These are phyloP conservation scores for Rhizopogon rudus DNA, from an alignment of 768 basidiomycete genomes.

Conservation along the genomic window DNA sequence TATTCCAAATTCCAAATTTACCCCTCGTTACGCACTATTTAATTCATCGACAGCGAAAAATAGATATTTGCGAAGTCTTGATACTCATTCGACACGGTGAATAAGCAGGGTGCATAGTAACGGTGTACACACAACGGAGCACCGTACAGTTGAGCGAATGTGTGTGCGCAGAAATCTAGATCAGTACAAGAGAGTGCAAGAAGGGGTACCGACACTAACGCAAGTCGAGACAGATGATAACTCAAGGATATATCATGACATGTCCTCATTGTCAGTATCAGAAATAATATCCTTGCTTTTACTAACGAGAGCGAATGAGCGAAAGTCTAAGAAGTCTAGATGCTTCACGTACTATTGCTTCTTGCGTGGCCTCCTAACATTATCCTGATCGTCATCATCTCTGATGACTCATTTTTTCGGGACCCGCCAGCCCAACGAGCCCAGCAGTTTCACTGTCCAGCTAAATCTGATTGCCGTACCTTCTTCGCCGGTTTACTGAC, in stretches of 20 bases:
- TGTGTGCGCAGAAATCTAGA: too few species aligned
- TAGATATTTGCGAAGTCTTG: too few species aligned
- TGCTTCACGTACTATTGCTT: slow-evolving; percentile 63
- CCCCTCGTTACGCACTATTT: too few species aligned
- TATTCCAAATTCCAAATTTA: too few species aligned
- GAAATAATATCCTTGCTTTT: slow-evolving; percentile 87
- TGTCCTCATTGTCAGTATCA: slow-evolving; percentile 79
- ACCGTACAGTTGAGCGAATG: too few species aligned
- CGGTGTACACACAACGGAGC: too few species aligned
- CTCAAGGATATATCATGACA: too few species aligned
- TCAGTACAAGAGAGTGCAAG: too few species aligned
- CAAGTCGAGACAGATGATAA: neutral
- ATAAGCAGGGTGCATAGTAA: too few species aligned
- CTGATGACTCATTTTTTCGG: slow-evolving; percentile 72
- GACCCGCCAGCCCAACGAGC: slow-evolving; percentile 26
- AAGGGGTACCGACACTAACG: too few species aligned
- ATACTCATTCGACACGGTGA: too few species aligned
- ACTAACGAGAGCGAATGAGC: slow-evolving; percentile 32
- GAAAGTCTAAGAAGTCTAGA: neutral
- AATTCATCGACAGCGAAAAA: too few species aligned
- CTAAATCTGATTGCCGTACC: slow-evolving; percentile 33
- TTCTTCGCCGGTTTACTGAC: slow-evolving; percentile 58
- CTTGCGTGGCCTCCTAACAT: slow-evolving; percentile 54
- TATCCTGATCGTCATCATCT: slow-evolving; percentile 77
- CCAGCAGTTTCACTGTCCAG: neutral